Evolutionary conservation across 2,329 filamentous ascomycete species (phyloP).

Genomic region (Lecanicillium sp.): DNA sequence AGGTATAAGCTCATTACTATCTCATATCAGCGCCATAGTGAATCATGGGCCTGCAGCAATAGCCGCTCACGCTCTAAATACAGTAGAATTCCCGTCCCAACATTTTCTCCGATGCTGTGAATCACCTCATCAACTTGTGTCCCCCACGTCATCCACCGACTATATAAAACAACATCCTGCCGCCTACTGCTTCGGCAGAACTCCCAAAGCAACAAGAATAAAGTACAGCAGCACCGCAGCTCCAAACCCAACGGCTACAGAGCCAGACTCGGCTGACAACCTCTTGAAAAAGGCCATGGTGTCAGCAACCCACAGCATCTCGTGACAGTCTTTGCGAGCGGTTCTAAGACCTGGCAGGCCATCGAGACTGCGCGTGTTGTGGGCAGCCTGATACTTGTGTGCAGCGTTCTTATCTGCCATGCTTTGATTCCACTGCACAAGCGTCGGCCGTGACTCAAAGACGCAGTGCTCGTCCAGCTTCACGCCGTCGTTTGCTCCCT

Average conservation of each 20-base stretch:
- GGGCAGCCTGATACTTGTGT: constrained; percentile 46
- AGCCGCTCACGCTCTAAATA: too few species aligned
- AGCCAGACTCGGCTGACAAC: constrained; percentile 21
- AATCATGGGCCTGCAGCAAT: too few species aligned
- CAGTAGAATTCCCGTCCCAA: too few species aligned
- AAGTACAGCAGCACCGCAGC: constrained; percentile 12
- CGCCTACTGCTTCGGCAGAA: background rate
- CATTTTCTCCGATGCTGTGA: background rate
- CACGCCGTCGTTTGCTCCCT: constrained; percentile 13
- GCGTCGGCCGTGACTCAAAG: constrained; percentile 47
- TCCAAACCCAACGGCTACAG: constrained; percentile 23
- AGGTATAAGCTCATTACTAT: too few species aligned
- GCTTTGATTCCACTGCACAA: constrained; percentile 43
- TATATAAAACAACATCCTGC: background rate
- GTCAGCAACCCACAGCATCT: constrained; percentile 38
- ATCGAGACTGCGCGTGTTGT: constrained; percentile 50
- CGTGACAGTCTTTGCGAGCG: constrained; percentile 41
- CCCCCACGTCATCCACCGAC: too few species aligned
- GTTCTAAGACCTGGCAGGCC: constrained; percentile 48
- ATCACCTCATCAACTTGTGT: background rate
- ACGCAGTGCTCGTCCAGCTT: constrained; percentile 28
- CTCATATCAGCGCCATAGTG: too few species aligned
- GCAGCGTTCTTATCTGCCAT: constrained; percentile 41
- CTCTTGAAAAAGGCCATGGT: constrained; percentile 17
- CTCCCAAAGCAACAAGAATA: background rate